phyloP scores from a whole-genome alignment of 2,329 filamentous ascomycete genomes.

The Nannizziopsis barbatae region DNA sequence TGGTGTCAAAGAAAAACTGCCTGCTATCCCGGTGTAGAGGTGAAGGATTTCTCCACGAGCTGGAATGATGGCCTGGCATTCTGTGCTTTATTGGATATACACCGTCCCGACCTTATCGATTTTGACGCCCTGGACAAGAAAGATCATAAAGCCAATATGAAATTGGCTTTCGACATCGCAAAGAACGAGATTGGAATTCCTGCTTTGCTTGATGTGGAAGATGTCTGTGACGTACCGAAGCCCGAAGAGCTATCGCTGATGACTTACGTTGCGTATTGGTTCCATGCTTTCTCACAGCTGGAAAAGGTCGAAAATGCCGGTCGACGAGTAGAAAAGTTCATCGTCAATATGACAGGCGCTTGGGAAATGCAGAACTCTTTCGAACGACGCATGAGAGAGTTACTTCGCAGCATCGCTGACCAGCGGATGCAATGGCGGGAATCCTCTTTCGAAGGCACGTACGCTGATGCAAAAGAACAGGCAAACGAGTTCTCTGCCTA shows the following conservation, averaged over 20 bases:
- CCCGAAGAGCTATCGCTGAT: conserved; percentile 94
- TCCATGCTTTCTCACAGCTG: conserved; percentile 98
- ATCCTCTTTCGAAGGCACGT: conserved; percentile 79
- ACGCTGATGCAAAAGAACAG: conserved; percentile 82
- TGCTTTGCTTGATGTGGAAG: conserved; percentile 88
- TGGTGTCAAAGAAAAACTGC: conserved; percentile 99
- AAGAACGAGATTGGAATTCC: conserved; percentile 95
- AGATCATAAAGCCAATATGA: conserved; percentile 94
- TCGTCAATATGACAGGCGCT: conserved; percentile 96
- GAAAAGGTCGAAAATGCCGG: conserved; percentile 97
- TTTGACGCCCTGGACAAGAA: conserved; percentile 89
- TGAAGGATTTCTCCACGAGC: conserved; percentile 85
- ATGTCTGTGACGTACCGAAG: conserved; percentile 92
- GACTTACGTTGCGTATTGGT: conserved; percentile 99
- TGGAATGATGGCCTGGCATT: conserved; percentile 98
- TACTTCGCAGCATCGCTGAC: conserved; percentile 61
- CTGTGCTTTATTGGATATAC: conserved; percentile 90
- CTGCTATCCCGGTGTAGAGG: conserved; percentile 94
- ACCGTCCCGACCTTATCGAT: conserved; percentile 92
- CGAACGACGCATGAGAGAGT: conserved; percentile 75
- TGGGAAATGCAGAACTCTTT: conserved; percentile 99
- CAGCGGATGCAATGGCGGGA: conserved; percentile 68
- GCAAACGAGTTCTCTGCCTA: conserved; percentile 71
- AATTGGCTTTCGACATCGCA: conserved; percentile 92
- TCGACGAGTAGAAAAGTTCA: conserved; percentile 91